Evolutionary conservation across 331 rosid species (phyloP).

Genomic region (Dryas integrifolia): DNA sequence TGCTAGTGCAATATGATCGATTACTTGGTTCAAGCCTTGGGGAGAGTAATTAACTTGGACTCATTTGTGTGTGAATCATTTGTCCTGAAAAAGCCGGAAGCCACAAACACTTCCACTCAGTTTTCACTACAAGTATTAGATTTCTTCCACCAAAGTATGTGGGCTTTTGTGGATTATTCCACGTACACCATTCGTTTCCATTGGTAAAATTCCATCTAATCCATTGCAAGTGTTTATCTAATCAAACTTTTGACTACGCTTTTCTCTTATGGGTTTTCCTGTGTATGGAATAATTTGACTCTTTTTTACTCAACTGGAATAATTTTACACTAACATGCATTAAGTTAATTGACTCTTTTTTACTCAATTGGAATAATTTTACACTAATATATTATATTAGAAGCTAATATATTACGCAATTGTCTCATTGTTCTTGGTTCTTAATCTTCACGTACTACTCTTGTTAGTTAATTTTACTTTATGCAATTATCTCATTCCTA

Average conservation of each 20-base stretch:
- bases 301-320: not conserved
- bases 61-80: not conserved
- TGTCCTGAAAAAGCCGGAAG: not conserved
- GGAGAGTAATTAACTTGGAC: too few species aligned
- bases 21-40: too few species aligned
- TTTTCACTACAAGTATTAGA: slow-evolving; percentile 1
- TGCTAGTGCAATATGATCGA: too few species aligned
- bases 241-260: slow-evolving; percentile 3
- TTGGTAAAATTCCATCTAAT: not conserved
- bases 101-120: not conserved
- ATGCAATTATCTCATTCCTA: too few species aligned
- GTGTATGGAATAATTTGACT: not conserved
- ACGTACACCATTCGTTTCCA: not conserved
- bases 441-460: too few species aligned
- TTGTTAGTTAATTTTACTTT: too few species aligned
- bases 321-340: too few species aligned
- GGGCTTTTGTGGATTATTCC: not conserved
- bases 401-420: too few species aligned
- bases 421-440: too few species aligned
- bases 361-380: too few species aligned
- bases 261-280: not conserved
- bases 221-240: not conserved
- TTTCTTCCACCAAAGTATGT: not conserved
- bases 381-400: too few species aligned
- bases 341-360: not conserved